These are phyloP conservation scores for Pugionium cornutum DNA, from an alignment of 345 rosid species.

Conservation along the genomic window DNA sequence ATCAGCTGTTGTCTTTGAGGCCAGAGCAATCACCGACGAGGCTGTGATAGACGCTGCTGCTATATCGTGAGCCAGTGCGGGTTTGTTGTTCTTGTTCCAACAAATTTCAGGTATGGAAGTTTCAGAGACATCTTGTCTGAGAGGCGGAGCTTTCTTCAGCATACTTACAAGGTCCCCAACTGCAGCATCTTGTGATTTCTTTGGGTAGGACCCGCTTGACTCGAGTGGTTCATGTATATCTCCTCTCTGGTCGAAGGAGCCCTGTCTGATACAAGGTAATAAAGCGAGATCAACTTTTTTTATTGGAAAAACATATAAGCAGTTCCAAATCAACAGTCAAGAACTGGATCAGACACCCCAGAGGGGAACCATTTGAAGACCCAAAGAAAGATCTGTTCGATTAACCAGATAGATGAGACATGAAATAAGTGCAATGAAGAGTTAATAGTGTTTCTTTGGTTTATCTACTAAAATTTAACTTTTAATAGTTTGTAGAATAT, in stretches of 20 bases:
- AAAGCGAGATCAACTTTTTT: conserved; percentile 9
- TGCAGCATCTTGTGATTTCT: conserved; percentile 80
- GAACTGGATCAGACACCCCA: neutral
- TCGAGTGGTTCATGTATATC: conserved; percentile 47
- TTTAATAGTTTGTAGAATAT: neutral
- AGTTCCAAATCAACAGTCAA: conserved; percentile 10
- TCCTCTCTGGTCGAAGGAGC: conserved; percentile 60
- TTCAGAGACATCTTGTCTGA: conserved; percentile 58
- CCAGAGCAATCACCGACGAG: conserved; percentile 43
- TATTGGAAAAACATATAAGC: neutral
- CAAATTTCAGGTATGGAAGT: conserved; percentile 39
- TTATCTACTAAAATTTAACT: neutral
- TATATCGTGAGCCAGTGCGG: conserved; percentile 29
- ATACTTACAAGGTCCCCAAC: conserved; percentile 82
- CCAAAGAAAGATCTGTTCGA: neutral
- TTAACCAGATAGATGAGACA: conserved; percentile 13
- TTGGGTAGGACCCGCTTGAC: conserved; percentile 49
- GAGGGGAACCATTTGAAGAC: neutral
- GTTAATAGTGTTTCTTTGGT: neutral
- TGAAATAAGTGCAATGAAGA: neutral
- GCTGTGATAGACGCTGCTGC: conserved; percentile 49
- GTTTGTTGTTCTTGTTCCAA: conserved; percentile 31
- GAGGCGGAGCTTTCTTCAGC: conserved; percentile 91
- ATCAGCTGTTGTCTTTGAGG: conserved; percentile 77
- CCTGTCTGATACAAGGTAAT: conserved; percentile 48